Percentiles rank a stretch among this genome's conserved stretches.
phyloP scores from a whole-genome alignment of 768 basidiomycete species.

The Pleurotus ostreatus region DNA sequence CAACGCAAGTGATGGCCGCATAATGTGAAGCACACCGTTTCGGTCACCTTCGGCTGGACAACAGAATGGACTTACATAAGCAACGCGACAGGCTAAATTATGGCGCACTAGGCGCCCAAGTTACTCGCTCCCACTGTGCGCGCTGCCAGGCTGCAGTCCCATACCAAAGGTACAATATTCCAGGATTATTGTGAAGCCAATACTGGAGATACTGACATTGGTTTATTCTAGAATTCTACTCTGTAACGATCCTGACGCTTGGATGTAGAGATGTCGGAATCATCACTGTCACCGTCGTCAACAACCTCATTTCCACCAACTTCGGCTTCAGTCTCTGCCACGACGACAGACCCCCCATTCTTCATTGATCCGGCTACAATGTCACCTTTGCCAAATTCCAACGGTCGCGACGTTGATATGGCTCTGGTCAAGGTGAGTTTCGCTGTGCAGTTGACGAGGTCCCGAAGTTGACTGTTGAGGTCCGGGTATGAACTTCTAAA shows the following conservation, averaged over 20 bases:
- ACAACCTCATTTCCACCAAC: background rate
- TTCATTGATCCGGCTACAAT: conserved; percentile 21
- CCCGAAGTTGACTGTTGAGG: too few relatives aligned
- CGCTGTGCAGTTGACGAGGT: too few relatives aligned
- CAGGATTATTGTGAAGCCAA: too few relatives aligned
- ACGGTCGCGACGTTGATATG: conserved; percentile 9
- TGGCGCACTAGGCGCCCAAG: background rate
- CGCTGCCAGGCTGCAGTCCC: background rate
- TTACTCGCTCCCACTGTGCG: background rate
- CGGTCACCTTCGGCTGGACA: background rate
- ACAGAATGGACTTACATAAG: background rate
- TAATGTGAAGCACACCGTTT: conserved; percentile 18
- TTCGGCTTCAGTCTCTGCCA: conserved; percentile 6
- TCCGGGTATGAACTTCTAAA: background rate
- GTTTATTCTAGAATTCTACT: too few relatives aligned
- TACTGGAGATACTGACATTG: too few relatives aligned
- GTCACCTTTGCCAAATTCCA: background rate
- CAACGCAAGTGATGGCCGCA: conserved; percentile 61
- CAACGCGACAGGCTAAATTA: background rate
- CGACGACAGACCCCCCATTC: conserved; percentile 17
- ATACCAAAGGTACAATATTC: too few relatives aligned
- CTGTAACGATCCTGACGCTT: too few relatives aligned
- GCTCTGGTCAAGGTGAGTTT: conserved; percentile 19
- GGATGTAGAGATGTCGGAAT: background rate
- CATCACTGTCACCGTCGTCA: background rate